Evolutionary conservation across 176 grass and related monocot species (phyloP), one percentile per base, ranked within the genome.

Genomic region (Pontederia paniculata): DNA sequence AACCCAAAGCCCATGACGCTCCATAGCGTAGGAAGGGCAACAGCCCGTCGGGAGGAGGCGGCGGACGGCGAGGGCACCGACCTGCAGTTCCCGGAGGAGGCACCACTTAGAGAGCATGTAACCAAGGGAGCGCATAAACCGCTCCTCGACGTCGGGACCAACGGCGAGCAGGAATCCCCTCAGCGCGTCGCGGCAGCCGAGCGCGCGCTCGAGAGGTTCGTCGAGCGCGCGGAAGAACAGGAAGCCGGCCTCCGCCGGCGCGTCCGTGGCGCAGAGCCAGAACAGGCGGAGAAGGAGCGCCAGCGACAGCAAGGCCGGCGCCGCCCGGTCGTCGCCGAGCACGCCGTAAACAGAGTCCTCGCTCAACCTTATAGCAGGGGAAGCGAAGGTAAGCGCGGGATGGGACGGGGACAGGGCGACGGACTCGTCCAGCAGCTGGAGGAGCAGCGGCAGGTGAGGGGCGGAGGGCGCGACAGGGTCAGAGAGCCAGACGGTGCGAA

Each of bases 71-170:
- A 21, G 48, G 18, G 14, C 23, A 47, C 46, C 54, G 2, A 5
- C 21, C 45, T 80, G 79, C 54, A 95, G 76, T 58, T 89, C 81
- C 37, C 76, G 74, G 16, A 95, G 76, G 57, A 95, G 18, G 67
- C 89, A 95, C 79, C 85, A 89, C 75, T 95, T 89, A 41, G 76
- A 72, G 48, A 89, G 76, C 90, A 95, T 89, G 76, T 95, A 95
- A 15, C 90, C 85, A 54, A 89, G 81, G 50, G 85, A 95, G 20
- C 82, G 76, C 78, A 89, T 72, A 68, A 83, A 82, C 15, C 50
- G 70, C 47, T 71, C 73, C 73, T 95, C 85, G 21, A 80, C 50
- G 61, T 95, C 90, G 21, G 76, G 76, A 15, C 90, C 90, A 17
- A 70, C 76, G 9, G 67, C 22, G 44, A 74, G 73, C 54, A 95